Evolutionary conservation across 805 yeast genomes (phyloP).

Genomic region (Candida caryicola): DNA sequence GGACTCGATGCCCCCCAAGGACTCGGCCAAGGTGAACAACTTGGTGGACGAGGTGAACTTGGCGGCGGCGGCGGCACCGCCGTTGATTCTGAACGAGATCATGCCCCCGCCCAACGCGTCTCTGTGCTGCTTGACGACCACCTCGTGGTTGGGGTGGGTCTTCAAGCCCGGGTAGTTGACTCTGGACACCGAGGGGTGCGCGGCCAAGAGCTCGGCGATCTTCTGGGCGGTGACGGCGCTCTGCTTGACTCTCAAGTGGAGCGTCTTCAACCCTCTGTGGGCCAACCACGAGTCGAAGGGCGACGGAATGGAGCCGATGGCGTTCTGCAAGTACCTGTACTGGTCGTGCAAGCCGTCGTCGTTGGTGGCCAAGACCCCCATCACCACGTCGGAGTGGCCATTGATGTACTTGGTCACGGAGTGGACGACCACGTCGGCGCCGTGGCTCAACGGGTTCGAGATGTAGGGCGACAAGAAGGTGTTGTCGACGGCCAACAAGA

Average conservation of each 20-base stretch:
- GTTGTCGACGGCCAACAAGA: constrained; percentile 77
- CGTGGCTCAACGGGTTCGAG: constrained; percentile 77
- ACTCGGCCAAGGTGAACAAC: constrained; percentile 82
- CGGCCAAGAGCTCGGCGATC: constrained; percentile 62
- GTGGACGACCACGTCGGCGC: constrained; percentile 87
- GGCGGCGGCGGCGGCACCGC: constrained; percentile 76
- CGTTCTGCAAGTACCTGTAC: constrained; percentile 78
- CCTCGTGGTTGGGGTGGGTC: constrained; percentile 58
- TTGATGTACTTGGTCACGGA: constrained; percentile 88
- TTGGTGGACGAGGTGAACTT: constrained; percentile 70
- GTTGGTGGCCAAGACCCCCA: constrained; percentile 79
- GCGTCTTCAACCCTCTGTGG: constrained; percentile 86
- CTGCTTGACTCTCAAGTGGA: constrained; percentile 74
- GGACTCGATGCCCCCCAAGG: constrained; percentile 87
- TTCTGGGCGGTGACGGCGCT: constrained; percentile 63
- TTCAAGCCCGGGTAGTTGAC: constrained; percentile 85
- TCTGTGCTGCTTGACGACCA: constrained; percentile 74
- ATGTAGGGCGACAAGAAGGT: constrained; percentile 85
- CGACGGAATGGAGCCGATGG: constrained; percentile 85
- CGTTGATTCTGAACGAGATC: constrained; percentile 82
- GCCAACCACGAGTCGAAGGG: constrained; percentile 92
- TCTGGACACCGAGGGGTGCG: constrained; percentile 50
- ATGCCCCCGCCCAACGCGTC: constrained; percentile 89
- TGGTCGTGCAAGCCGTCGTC: constrained; percentile 55
- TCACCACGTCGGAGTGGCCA: constrained; percentile 89